These are phyloP conservation scores for Fusarium mundagurra DNA, from an alignment of 2,329 filamentous ascomycete genomes.

Conservation along the genomic window DNA sequence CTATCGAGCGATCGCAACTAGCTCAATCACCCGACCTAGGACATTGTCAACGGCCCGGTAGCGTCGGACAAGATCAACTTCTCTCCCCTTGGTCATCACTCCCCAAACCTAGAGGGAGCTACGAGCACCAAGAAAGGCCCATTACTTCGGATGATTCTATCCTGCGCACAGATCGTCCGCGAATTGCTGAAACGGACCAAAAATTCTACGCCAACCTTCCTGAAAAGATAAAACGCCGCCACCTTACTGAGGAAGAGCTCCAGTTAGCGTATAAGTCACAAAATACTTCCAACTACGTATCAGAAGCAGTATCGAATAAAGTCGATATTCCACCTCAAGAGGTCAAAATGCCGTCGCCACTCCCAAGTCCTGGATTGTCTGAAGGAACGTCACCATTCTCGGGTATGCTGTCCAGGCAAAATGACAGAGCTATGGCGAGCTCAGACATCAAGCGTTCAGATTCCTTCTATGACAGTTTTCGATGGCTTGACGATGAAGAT, in stretches of 20 bases:
- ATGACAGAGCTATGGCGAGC: constrained; percentile 25
- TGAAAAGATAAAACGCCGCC: constrained; percentile 75
- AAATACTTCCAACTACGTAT: constrained; percentile 49
- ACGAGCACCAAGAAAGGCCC: constrained; percentile 29
- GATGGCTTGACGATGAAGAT: constrained; percentile 78
- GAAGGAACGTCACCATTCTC: constrained; percentile 33
- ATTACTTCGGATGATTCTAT: constrained; percentile 31
- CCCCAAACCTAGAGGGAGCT: constrained; percentile 24
- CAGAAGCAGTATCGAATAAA: constrained; percentile 41
- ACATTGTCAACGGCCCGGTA: constrained; percentile 26
- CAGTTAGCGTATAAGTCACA: constrained; percentile 56
- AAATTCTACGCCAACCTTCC: constrained; percentile 77
- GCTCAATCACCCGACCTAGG: constrained; percentile 54
- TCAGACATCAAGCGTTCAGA: constrained; percentile 53
- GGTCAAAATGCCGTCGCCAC: constrained; percentile 35
- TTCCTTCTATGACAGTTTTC: constrained; percentile 73
- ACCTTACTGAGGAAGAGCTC: constrained; percentile 79
- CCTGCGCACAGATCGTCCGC: constrained; percentile 37
- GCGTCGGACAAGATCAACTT: constrained; percentile 30
- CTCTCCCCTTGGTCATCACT: constrained; percentile 12
- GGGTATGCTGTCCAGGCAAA: constrained; percentile 40
- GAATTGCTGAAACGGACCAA: constrained; percentile 64
- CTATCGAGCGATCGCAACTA: constrained; percentile 75
- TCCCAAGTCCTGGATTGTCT: constrained; percentile 36
- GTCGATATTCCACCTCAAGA: constrained; percentile 37